A percentile compares a stretch with the other conserved stretches of the same genome.
These are phyloP conservation scores for Sarocladium kiliense DNA, from an alignment of 2,329 filamentous ascomycete genomes.

Conservation along the genomic window DNA sequence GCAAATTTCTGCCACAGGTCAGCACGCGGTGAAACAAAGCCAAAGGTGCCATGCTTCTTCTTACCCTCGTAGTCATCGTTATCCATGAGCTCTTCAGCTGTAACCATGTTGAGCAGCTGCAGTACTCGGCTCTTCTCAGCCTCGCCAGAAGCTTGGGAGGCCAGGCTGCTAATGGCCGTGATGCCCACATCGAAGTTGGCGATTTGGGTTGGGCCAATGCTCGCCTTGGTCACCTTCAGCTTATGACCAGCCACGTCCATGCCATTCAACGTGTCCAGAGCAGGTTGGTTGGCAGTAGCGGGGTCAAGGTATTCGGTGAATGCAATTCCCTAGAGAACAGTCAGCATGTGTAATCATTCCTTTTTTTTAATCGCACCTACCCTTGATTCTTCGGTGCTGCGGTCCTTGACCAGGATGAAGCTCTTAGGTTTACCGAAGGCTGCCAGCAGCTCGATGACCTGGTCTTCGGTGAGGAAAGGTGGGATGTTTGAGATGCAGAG, in stretches of 20 bases:
- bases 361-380: slow-evolving; percentile 46
- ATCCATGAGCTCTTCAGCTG: slow-evolving; percentile 88
- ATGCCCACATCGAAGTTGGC: slow-evolving; percentile 91
- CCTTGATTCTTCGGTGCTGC: slow-evolving; percentile 76
- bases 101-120: slow-evolving; percentile 98
- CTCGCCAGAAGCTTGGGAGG: slow-evolving; percentile 76
- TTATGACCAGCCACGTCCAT: slow-evolving; percentile 88
- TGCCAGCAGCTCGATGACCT: slow-evolving; percentile 83
- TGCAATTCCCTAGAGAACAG: slow-evolving; percentile 67
- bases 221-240: slow-evolving; percentile 82
- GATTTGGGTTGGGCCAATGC: slow-evolving; percentile 90
- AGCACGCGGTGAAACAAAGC: slow-evolving; percentile 19
- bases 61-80: slow-evolving; percentile 91
- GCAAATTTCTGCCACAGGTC: slow-evolving; percentile 70
- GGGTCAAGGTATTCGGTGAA: slow-evolving; percentile 93
- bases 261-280: slow-evolving; percentile 84
- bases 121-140: slow-evolving; percentile 78
- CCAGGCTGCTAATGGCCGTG: slow-evolving; percentile 96
- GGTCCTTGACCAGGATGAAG: slow-evolving; percentile 86
- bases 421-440: slow-evolving; percentile 92
- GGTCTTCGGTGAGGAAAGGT: slow-evolving; percentile 80
- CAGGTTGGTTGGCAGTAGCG: slow-evolving; percentile 65
- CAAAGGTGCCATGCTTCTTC: slow-evolving; percentile 15
- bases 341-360: slow-evolving; percentile 20
- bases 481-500: slow-evolving; percentile 90